phyloP scores from a whole-genome alignment of 805 yeast genomes.

The Candida nanaspora region DNA sequence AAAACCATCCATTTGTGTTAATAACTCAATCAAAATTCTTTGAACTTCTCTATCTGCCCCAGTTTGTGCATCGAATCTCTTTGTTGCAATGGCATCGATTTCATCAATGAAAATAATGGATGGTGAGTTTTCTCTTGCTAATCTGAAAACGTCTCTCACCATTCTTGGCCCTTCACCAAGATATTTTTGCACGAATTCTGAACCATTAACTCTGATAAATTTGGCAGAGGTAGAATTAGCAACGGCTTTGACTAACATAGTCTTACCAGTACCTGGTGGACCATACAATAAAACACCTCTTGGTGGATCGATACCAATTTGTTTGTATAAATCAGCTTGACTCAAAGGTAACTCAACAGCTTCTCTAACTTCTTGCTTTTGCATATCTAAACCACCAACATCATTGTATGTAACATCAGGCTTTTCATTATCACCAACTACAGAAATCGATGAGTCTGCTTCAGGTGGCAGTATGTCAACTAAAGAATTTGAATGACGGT shows the following conservation, averaged over 20 bases:
- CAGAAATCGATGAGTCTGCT: constrained; percentile 93
- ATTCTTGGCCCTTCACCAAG: constrained; percentile 99
- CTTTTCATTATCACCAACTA: constrained; percentile 89
- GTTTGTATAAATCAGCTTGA: constrained; percentile 92
- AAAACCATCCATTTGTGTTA: constrained; percentile 99
- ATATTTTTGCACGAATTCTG: constrained; percentile 97
- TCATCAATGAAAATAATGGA: constrained; percentile 97
- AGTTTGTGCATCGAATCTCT: constrained; percentile 98
- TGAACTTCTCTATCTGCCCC: constrained; percentile 99
- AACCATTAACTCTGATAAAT: constrained; percentile 94
- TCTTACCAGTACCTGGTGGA: constrained; percentile 99
- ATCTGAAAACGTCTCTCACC: constrained; percentile 97
- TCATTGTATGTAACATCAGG: constrained; percentile 93
- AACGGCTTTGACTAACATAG: constrained; percentile 98
- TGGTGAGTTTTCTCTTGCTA: constrained; percentile 97
- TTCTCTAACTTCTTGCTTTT: constrained; percentile 96
- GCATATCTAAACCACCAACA: constrained; percentile 99
- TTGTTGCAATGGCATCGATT: constrained; percentile 98
- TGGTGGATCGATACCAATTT: constrained; percentile 98
- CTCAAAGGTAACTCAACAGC: constrained; percentile 96
- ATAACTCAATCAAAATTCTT: constrained; percentile 88
- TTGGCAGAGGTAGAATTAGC: constrained; percentile 95
- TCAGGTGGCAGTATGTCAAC: constrained; percentile 98
- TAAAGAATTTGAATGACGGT: constrained; percentile 96
- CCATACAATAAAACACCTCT: constrained; percentile 96